Percentiles rank a stretch among this genome's conserved stretches.
phyloP scores from a whole-genome alignment of 371 early-diverging fungal genomes.

The Coemansia sp. region DNA sequence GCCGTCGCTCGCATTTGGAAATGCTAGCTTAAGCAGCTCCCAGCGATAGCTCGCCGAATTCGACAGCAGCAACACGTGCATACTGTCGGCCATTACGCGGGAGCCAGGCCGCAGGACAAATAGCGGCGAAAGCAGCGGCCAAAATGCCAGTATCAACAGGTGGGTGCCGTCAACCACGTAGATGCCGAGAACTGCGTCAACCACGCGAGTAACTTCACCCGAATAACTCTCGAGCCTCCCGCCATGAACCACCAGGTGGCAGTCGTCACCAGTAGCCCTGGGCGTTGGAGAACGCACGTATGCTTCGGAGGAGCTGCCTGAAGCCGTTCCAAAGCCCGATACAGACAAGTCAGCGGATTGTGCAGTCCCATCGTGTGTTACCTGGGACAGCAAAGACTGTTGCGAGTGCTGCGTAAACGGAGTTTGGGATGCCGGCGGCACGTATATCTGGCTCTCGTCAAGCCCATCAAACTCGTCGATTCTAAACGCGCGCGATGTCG shows the following conservation, averaged over 20 bases:
- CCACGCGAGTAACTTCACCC: constrained; percentile 31
- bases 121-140: constrained; percentile 35
- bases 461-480: constrained; percentile 37
- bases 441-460: constrained; percentile 14
- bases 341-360: background rate
- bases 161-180: constrained; percentile 36
- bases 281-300: background rate
- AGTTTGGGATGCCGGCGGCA: constrained; percentile 5
- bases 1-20: background rate
- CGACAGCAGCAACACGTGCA: constrained; percentile 28
- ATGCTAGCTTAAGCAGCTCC: constrained; percentile 24
- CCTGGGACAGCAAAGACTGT: constrained; percentile 24
- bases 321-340: background rate
- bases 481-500: constrained; percentile 13
- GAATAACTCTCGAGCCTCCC: constrained; percentile 36
- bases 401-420: constrained; percentile 32
- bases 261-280: background rate
- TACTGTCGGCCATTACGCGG: constrained; percentile 32
- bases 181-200: constrained; percentile 32
- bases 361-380: constrained; percentile 5
- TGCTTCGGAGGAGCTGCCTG: background rate
- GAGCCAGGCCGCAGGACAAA: constrained; percentile 31
- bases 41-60: constrained; percentile 31
- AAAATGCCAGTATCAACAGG: constrained; percentile 32
- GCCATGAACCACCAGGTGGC: constrained; percentile 17